Base-by-base conservation (phyloP, 805 yeast species). In the Suhomyces pyralidae region DNA sequence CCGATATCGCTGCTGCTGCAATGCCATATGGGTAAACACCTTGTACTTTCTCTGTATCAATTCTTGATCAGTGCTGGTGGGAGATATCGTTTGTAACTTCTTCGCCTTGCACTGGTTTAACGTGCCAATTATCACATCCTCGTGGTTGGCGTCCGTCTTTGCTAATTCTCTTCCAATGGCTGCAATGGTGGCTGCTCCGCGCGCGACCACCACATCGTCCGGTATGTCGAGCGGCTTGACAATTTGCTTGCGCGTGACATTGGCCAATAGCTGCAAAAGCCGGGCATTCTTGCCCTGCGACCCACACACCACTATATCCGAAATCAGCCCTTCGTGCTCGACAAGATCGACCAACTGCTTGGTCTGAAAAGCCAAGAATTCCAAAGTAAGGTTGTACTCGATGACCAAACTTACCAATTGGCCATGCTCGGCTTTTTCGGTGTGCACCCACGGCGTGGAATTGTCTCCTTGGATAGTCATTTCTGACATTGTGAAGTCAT, bases 331-430 rank as follows among this genome's bases (percentile, higher is more conserved):
- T 7, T 64, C 61, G 1, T 55, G 45, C 3, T 66, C 54, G 1
- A 80, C 54, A 17, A 43, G 45, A 25, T 55, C 56, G 14, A 66
- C 50, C 19, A 81, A 67, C 44, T 76, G 78, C 46, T 61, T 64
- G 1, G 82, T 71, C 60, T 83, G 84, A 49, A 82, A 77, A 1
- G 78, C 78, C 17, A 82, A 61, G 52, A 78, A 82, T 63, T 83
- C 86, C 4, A 82, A 49, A 2, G 71, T 67, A 17, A 77, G 65
- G 34, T 81, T 64, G 60, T 82, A 83, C 56, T 73, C 69, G 25
- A 73, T 63, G 0, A 72, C 69, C 22, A 81, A 58, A 45, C 71
- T 71, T 14, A 50, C 58, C 48, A 30, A 15, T 7, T 28, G 24
- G 3, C 30, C 32, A 20, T 45, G 48, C 7, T 46, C n/a, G 30